Evolutionary conservation across 345 rosid species (phyloP), one percentile per base, ranked within the genome.

Genomic region (Salix arbutifolia): DNA sequence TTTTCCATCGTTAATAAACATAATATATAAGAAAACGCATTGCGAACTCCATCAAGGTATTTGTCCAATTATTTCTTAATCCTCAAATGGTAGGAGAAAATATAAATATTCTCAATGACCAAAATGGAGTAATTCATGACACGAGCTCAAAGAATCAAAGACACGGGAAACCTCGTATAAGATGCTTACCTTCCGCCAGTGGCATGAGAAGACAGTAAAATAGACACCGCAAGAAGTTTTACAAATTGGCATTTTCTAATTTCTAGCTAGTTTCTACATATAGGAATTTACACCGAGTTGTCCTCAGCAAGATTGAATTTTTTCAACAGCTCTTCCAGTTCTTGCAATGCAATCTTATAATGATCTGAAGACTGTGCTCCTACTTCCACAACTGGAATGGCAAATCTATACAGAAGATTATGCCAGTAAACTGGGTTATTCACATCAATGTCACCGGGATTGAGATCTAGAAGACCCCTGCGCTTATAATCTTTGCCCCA

Each of bases 401-500:
- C 84, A 53, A 4, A 30, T 23, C 70, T 83, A 53, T 79, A 84
- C 66, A 83, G 78, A 71, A 78, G 75, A 74, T 52, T 80, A 8
- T 31, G 70, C 89, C 88, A 70, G 73, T 73, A 67, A 74, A 78
- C 70, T 31, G 87, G 82, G 75, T 67, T 80, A 74, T 77, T 71
- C 76, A 78, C 73, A 74, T 84, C 87, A 50, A 69, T 31, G 72
- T 60, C 38, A 71, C 31, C 30, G 64, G 79, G 67, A 75, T 56
- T 74, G 19, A 67, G 80, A 76, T 83, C 79, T 40, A 74, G 42
- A 74, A 71, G 48, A 60, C 53, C 67, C 78, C 73, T 68, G 72
- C 30, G 11, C 83, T 84, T 88, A 68, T 72, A 83, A 83, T 85
- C 81, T 74, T 79, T 81, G 70, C 85, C 61, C 89, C 85, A 86